Percentiles rank a stretch among this genome's conserved stretches.
These are phyloP conservation scores for Cladosporium sp. DNA, from an alignment of 2,329 filamentous ascomycete species.

Conservation along the genomic window DNA sequence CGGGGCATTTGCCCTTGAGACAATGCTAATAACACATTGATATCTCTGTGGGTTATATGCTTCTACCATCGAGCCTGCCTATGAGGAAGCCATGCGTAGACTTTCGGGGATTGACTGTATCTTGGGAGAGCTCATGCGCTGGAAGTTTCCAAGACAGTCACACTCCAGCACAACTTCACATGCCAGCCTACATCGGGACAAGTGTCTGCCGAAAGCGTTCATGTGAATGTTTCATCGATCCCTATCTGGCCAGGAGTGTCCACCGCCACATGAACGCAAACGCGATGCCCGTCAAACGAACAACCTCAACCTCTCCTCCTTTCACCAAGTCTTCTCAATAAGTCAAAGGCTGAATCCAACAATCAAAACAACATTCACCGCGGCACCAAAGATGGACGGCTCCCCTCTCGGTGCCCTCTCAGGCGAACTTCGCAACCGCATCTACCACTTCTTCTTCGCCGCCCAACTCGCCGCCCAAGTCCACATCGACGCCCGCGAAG, in stretches of 20 bases:
- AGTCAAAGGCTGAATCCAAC: background rate
- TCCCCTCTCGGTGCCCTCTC: slow-evolving; percentile 8
- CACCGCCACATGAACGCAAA: background rate
- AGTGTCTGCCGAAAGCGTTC: background rate
- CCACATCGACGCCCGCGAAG: background rate
- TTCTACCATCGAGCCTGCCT: too few relatives aligned
- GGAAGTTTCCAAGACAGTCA: too few relatives aligned
- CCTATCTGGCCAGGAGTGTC: background rate
- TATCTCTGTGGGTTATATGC: too few relatives aligned
- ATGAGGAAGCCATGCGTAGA: too few relatives aligned
- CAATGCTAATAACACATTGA: too few relatives aligned
- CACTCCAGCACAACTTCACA: background rate
- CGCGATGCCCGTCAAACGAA: background rate
- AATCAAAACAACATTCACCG: background rate
- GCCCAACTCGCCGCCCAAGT: background rate
- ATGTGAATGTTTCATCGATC: slow-evolving; percentile 2
- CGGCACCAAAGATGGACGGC: background rate
- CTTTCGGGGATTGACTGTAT: too few relatives aligned
- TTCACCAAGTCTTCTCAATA: background rate
- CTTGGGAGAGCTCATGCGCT: too few relatives aligned
- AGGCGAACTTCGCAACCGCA: slow-evolving; percentile 12
- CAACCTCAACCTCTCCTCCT: background rate
- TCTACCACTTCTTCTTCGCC: slow-evolving; percentile 6
- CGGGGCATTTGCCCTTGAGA: too few relatives aligned
- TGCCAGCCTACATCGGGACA: background rate